These are phyloP conservation scores for Vitellaria paradoxa DNA, from an alignment of 179 eudicot genomes.

Conservation along the genomic window DNA sequence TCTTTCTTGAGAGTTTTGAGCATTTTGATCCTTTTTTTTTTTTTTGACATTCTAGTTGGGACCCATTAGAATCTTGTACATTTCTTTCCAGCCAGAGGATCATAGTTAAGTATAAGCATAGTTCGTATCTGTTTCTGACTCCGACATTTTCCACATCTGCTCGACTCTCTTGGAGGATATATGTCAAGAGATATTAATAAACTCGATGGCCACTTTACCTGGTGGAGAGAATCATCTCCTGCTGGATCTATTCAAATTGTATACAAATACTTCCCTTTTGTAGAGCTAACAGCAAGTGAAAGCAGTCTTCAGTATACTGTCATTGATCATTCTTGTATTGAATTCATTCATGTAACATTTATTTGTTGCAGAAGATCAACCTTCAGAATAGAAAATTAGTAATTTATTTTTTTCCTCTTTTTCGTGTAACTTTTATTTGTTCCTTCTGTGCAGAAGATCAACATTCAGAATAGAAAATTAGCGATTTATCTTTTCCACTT, in stretches of 20 bases:
- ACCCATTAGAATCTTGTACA: neutral
- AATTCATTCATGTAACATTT: slow-evolving; percentile 9
- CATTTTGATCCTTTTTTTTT: neutral
- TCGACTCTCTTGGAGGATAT: slow-evolving; percentile 8
- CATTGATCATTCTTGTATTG: neutral
- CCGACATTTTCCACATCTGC: slow-evolving; percentile 13
- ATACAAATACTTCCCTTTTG: slow-evolving; percentile 15
- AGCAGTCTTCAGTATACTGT: slow-evolving; percentile 22
- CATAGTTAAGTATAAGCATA: neutral
- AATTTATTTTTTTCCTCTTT: neutral
- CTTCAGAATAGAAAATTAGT: slow-evolving; percentile 15
- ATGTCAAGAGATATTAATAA: slow-evolving; percentile 3
- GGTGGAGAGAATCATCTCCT: slow-evolving; percentile 15
- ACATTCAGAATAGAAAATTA: slow-evolving; percentile 15
- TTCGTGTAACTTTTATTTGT: slow-evolving; percentile 9
- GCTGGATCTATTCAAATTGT: slow-evolving; percentile 27
- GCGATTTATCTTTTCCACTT: neutral
- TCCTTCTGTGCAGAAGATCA: slow-evolving; percentile 5
- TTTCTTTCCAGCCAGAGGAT: slow-evolving; percentile 15
- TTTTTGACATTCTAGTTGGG: neutral
- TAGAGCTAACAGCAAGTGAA: slow-evolving; percentile 23
- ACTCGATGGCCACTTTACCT: neutral
- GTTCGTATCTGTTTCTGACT: slow-evolving; percentile 21
- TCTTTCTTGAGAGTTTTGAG: slow-evolving; percentile 3
- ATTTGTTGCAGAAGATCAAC: slow-evolving; percentile 5